Conservation (phyloP, 768 basidiomycete species). For the Rhizopogon rudus region DNA sequence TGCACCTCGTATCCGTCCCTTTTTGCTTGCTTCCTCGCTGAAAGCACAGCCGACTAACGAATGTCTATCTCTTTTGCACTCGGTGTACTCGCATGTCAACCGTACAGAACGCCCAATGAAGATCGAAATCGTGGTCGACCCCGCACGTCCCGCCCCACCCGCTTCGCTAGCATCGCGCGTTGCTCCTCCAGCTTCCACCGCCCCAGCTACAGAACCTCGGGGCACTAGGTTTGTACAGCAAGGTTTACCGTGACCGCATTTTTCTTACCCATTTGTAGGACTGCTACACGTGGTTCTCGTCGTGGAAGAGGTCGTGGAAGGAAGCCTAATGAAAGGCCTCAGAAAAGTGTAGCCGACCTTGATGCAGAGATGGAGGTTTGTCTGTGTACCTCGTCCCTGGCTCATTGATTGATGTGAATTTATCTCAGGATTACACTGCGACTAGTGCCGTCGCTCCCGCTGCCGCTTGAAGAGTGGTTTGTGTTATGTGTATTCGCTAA, state of each 20-base stretch:
- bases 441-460: conserved; percentile 42
- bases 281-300: conserved; percentile 38
- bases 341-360: conserved; percentile 83
- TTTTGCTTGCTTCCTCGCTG: conserved; percentile 31
- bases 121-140: conserved; percentile 95
- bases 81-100: conserved; percentile 21
- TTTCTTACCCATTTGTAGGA: conserved; percentile 17
- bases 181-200: conserved; percentile 58
- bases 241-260: neutral
- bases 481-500: conserved; percentile 4
- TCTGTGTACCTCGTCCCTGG: neutral
- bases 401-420: conserved; percentile 1
- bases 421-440: conserved; percentile 61
- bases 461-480: conserved; percentile 17
- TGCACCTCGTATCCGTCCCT: conserved; percentile 38
- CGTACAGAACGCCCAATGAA: conserved; percentile 92
- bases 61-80: conserved; percentile 27
- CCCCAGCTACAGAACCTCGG: conserved; percentile 24
- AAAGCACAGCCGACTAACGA: conserved; percentile 29
- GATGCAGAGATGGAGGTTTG: conserved; percentile 98
- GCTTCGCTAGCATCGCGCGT: conserved; percentile 79
- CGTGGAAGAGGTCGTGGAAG: conserved; percentile 40
- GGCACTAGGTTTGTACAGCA: conserved; percentile 30
- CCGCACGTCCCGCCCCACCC: conserved; percentile 56
- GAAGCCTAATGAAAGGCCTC: conserved; percentile 52